Conservation (phyloP, 352 stramenopile species). For the Achlya hypogyna region DNA sequence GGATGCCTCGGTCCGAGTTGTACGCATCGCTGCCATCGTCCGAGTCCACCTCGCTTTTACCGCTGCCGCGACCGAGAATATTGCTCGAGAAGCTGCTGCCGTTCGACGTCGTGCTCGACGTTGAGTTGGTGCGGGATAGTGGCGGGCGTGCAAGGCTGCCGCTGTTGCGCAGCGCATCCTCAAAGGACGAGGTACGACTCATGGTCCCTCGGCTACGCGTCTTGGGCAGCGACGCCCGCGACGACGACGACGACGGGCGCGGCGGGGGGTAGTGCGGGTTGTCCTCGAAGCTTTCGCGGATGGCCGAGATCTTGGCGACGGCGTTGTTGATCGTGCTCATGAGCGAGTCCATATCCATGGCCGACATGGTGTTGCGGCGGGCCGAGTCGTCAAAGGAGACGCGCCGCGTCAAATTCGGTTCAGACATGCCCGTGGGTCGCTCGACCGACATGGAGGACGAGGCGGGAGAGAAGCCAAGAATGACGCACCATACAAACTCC, state of each 20-base stretch:
- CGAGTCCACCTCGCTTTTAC: not conserved
- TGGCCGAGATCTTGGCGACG: slow-evolving; percentile 16
- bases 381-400: not conserved
- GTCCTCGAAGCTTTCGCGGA: slow-evolving; percentile 19
- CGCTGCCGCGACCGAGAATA: not conserved
- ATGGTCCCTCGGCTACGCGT: not conserved
- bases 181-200: not conserved
- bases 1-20: not conserved
- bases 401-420: not conserved
- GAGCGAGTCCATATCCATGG: slow-evolving; percentile 17
- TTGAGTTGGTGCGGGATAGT: not conserved
- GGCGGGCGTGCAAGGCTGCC: not conserved
- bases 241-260: slow-evolving; percentile 16
- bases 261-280: slow-evolving; percentile 7
- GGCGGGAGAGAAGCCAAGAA: not conserved
- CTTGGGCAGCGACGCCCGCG: not conserved
- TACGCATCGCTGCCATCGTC: not conserved
- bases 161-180: not conserved
- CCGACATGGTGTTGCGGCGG: not conserved
- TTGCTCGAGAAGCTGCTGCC: not conserved
- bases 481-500: not conserved
- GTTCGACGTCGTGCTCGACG: not conserved
- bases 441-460: not conserved
- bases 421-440: not conserved
- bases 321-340: slow-evolving; percentile 21